phyloP scores from a whole-genome alignment of 75 land plant genomes.

The Cryptomeria japonica region DNA sequence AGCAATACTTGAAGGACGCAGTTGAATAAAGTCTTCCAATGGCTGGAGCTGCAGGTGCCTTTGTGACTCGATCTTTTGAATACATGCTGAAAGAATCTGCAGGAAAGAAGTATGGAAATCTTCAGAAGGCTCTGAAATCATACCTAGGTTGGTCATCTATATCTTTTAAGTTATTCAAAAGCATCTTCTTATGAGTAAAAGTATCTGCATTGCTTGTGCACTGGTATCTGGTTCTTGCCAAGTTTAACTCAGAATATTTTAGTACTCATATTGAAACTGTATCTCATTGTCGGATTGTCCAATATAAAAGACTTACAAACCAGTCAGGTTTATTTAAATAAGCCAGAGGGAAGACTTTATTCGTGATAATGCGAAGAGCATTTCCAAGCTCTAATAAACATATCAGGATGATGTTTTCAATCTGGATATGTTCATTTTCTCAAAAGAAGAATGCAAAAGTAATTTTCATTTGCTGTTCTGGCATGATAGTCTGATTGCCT shows the following conservation, averaged over 20 bases:
- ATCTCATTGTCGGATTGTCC: background rate
- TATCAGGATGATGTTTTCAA: background rate
- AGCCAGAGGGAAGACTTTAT: background rate
- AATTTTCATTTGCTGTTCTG: background rate
- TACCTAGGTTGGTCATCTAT: slow-evolving; percentile 57
- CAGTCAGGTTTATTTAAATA: background rate
- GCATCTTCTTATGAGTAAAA: background rate
- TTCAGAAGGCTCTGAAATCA: slow-evolving; percentile 75
- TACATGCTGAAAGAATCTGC: slow-evolving; percentile 81
- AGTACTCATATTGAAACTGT: background rate
- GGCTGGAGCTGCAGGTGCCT: slow-evolving; percentile 84
- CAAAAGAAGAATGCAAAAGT: background rate
- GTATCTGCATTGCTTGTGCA: background rate
- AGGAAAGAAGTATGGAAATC: slow-evolving; percentile 63
- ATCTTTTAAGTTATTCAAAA: background rate
- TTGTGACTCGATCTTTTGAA: slow-evolving; percentile 83
- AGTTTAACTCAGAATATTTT: background rate
- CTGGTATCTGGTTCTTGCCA: background rate
- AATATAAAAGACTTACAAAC: background rate
- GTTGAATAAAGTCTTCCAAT: slow-evolving; percentile 21
- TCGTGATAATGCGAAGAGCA: background rate
- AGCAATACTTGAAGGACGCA: background rate
- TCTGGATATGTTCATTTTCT: background rate
- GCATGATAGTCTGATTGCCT: background rate
- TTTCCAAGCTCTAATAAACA: background rate